These are phyloP conservation scores for Tricholoma hemisulphureum DNA, from an alignment of 768 basidiomycete species.

Conservation along the genomic window DNA sequence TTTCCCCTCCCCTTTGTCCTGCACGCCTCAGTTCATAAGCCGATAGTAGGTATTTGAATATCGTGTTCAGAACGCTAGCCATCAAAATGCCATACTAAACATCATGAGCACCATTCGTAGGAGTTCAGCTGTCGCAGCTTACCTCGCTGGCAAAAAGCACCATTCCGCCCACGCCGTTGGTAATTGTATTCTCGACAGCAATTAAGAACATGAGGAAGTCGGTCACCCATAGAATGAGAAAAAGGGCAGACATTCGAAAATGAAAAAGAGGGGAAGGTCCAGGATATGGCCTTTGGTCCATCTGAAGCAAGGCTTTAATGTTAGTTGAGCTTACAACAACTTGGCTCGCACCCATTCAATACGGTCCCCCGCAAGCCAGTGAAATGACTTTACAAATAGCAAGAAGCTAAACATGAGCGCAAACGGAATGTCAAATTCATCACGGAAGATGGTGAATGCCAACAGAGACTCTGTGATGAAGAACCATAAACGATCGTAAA, in stretches of 20 bases:
- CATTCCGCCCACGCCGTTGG: slow-evolving; percentile 83
- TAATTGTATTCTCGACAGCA: slow-evolving; percentile 76
- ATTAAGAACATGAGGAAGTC: slow-evolving; percentile 79
- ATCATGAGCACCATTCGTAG: neutral
- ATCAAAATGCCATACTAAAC: slow-evolving; percentile 83
- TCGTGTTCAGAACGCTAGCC: slow-evolving; percentile 74
- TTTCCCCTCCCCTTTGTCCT: slow-evolving; percentile 72
- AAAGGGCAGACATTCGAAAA: slow-evolving; percentile 72
- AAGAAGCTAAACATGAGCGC: slow-evolving; percentile 93
- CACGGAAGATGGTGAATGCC: slow-evolving; percentile 96
- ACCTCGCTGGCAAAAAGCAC: slow-evolving; percentile 96
- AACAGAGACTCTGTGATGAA: slow-evolving; percentile 95
- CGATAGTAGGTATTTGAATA: slow-evolving; percentile 81
- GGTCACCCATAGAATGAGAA: slow-evolving; percentile 68
- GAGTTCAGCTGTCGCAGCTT: slow-evolving; percentile 17
- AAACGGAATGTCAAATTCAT: slow-evolving; percentile 92
- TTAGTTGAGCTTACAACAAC: neutral
- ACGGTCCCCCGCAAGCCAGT: slow-evolving; percentile 94
- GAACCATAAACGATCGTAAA: slow-evolving; percentile 96
- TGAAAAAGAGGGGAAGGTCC: slow-evolving; percentile 84
- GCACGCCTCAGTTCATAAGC: slow-evolving; percentile 81
- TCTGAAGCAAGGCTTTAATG: slow-evolving; percentile 51
- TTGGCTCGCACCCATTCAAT: slow-evolving; percentile 82
- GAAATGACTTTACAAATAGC: slow-evolving; percentile 94
- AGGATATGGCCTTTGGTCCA: slow-evolving; percentile 94